These are phyloP conservation scores for Lichina pygmaea DNA, from an alignment of 495 filamentous ascomycete species.

Conservation along the genomic window DNA sequence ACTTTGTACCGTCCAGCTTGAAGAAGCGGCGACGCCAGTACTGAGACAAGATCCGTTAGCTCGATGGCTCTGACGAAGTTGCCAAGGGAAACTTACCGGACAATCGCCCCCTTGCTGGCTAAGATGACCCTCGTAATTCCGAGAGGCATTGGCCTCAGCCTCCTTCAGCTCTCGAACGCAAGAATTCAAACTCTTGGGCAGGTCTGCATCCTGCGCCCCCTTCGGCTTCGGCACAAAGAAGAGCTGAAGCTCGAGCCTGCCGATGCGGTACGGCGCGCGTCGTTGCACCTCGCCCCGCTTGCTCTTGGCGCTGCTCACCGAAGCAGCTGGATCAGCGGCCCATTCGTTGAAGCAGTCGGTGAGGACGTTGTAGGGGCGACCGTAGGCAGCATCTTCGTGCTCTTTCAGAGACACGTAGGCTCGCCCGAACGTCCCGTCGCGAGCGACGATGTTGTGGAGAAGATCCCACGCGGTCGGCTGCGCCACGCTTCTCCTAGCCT, in stretches of 20 bases:
- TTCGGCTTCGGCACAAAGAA: slow-evolving; percentile 83
- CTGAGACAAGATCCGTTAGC: slow-evolving; percentile 15
- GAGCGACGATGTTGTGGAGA: slow-evolving; percentile 56
- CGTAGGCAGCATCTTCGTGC: slow-evolving; percentile 64
- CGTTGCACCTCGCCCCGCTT: slow-evolving; percentile 26
- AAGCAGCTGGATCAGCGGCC: slow-evolving; percentile 57
- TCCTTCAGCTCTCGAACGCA: slow-evolving; percentile 81
- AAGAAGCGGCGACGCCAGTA: slow-evolving; percentile 97
- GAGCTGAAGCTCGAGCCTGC: slow-evolving; percentile 76
- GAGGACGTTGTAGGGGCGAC: slow-evolving; percentile 63
- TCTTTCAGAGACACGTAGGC: slow-evolving; percentile 82
- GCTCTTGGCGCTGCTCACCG: slow-evolving; percentile 74
- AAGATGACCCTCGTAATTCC: slow-evolving; percentile 63
- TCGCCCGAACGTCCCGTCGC: slow-evolving; percentile 79
- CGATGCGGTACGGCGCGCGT: slow-evolving; percentile 76
- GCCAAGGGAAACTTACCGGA: slow-evolving; percentile 37
- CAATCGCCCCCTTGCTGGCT: slow-evolving; percentile 96
- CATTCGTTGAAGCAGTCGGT: slow-evolving; percentile 94
- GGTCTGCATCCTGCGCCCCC: slow-evolving; percentile 72
- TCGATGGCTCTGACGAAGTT: too few relatives aligned
- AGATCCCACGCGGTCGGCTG: slow-evolving; percentile 59
- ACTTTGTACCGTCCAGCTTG: slow-evolving; percentile 67
- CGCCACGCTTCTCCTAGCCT: slow-evolving; percentile 24
- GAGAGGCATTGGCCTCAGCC: slow-evolving; percentile 44
- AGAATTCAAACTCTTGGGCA: slow-evolving; percentile 95